These are phyloP conservation scores for Colletotrichum destructivum DNA, from an alignment of 2,329 filamentous ascomycete genomes.

Conservation along the genomic window DNA sequence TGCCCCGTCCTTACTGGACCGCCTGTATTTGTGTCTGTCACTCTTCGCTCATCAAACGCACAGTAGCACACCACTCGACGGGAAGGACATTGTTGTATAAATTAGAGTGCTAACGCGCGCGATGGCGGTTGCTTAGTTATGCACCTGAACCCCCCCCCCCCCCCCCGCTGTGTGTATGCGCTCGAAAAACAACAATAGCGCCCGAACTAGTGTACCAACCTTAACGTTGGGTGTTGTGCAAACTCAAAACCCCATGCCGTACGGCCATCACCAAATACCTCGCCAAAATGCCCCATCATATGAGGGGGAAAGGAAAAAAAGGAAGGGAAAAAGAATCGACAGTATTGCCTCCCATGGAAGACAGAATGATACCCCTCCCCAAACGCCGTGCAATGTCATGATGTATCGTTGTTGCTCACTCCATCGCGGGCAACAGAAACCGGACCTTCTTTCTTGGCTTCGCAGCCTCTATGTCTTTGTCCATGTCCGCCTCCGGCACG, in stretches of 20 bases:
- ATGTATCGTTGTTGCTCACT: conserved; percentile 44
- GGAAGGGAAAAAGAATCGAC: conserved; percentile 8
- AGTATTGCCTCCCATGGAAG: conserved; percentile 47
- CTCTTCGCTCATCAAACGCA: background rate
- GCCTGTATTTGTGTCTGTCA: background rate
- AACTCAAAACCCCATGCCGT: conserved; percentile 32
- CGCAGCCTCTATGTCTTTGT: conserved; percentile 57
- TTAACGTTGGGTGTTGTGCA: conserved; percentile 29
- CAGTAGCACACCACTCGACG: conserved; percentile 4
- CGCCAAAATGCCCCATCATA: background rate
- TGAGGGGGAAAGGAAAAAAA: conserved; percentile 16
- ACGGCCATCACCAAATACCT: background rate
- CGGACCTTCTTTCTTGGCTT: conserved; percentile 72
- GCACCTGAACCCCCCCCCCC: conserved; percentile 11
- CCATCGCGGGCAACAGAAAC: conserved; percentile 65
- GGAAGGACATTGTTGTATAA: conserved; percentile 6
- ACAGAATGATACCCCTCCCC: background rate
- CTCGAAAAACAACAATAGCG: background rate
- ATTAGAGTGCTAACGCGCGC: conserved; percentile 21
- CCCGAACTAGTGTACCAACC: conserved; percentile 22
- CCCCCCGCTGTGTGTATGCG: background rate
- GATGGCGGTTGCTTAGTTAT: conserved; percentile 23
- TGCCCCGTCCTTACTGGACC: background rate
- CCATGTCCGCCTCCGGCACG: conserved; percentile 42
- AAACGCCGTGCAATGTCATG: conserved; percentile 34